Base-by-base conservation (phyloP, 768 basidiomycete species). In the Nidularia pulvinata region DNA sequence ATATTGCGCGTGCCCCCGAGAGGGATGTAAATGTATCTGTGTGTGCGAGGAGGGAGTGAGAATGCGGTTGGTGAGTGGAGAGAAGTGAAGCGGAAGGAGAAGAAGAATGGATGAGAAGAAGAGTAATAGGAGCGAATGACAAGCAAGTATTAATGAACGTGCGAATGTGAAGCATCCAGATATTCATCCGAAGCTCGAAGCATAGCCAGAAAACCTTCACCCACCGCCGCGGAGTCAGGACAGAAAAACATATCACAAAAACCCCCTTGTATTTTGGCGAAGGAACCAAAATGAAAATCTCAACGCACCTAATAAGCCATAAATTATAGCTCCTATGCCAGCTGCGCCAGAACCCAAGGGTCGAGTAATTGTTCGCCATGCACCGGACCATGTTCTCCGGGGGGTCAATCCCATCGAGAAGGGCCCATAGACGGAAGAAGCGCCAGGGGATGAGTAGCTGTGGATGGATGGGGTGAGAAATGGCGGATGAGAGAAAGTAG, bases 301-400 rank as follows among this genome's bases (percentile, higher is more conserved):
- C 19, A 19, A 19, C 19, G 2, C 69, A 94, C 91, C 95, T 78
- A 36, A 94, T 84, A 46, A 95, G 77, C 97, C 96, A 98, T 11
- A 97, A 80, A 63, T 98, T 99, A 70, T 95, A 98, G 57, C 90
- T 93, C 6, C 97, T 78, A 66, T 98, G 96, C 97, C 96, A 98
- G 58, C 88, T 88, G 57, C 94, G 72, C 97, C 97, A 98, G 69
- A 99, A 98, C 0, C 94, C 94, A 7, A 88, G 67, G 0, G 86
- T 82, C 1, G 95, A 97, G 65, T 98, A 98, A 67, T 98, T 98
- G 68, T 98, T 99, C 19, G 86, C 91, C 86, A 98, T 89, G 64
- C 97, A 98, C n/a, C 97, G 83, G 10, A 99, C 81, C 97, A 98
- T 97, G 69, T 99, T 99, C 69, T 99, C 97, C 0, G 96, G 97